A percentile compares a stretch with the other conserved stretches of the same genome.
Conservation (phyloP, 2,329 filamentous ascomycete genomes). For the Apiospora koreana region DNA sequence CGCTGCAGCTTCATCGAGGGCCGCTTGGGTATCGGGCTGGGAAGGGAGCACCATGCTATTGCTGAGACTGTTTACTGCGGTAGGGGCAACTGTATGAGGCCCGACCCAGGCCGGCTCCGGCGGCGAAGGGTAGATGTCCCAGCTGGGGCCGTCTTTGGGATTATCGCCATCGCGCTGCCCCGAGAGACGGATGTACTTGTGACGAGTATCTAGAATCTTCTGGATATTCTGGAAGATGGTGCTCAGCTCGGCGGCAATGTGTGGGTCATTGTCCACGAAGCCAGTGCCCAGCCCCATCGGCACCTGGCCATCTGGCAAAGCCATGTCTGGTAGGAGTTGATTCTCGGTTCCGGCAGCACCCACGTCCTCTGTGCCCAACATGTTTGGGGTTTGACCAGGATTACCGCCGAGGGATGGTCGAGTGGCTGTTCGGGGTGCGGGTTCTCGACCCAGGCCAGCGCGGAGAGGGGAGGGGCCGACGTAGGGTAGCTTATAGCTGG, state of each 20-base stretch:
- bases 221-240: conserved; percentile 90
- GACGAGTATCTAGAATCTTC: conserved; percentile 81
- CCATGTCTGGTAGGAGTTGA: conserved; percentile 27
- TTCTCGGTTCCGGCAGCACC: conserved; percentile 17
- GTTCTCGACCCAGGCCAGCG: conserved; percentile 20
- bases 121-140: conserved; percentile 88
- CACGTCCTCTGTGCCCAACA: conserved; percentile 18
- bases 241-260: conserved; percentile 80
- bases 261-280: conserved; percentile 71
- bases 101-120: conserved; percentile 87
- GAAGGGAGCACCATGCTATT: conserved; percentile 46
- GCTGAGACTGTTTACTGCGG: conserved; percentile 44
- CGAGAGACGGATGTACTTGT: conserved; percentile 86
- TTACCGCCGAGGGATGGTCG: conserved; percentile 29
- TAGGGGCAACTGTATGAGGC: conserved; percentile 42
- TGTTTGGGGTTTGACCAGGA: conserved; percentile 17
- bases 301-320: conserved; percentile 55
- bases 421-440: conserved; percentile 33
- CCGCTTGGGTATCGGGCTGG: conserved; percentile 30
- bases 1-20: conserved; percentile 30
- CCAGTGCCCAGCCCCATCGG: conserved; percentile 65
- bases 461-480: conserved; percentile 17
- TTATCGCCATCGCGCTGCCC: conserved; percentile 82
- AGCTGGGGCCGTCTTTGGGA: conserved; percentile 79
- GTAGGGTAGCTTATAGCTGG: conserved; percentile 11